These are phyloP conservation scores for Rhodotorula sp. DNA, from an alignment of 1,284 basidiomycete species.

Conservation along the genomic window DNA sequence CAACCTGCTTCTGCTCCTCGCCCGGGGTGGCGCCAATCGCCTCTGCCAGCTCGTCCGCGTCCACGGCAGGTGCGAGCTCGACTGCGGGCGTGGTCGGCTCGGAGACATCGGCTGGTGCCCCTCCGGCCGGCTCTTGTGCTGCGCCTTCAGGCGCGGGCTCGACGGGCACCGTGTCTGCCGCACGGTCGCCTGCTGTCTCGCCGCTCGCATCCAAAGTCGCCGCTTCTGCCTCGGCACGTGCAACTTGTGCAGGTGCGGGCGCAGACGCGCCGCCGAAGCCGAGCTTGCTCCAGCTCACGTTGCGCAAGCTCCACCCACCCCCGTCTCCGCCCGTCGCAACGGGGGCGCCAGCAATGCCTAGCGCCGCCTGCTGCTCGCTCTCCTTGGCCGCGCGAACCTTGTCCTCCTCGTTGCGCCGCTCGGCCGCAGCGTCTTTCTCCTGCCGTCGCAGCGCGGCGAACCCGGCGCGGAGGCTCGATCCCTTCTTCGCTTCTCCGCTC, in stretches of 20 bases:
- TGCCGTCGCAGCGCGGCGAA: conserved; percentile 7
- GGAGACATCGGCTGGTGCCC: background rate
- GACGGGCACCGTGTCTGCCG: background rate
- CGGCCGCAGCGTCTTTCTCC: background rate
- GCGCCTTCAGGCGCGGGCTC: background rate
- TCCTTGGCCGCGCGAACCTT: background rate
- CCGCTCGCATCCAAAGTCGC: background rate
- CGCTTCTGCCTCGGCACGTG: background rate
- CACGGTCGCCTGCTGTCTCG: background rate
- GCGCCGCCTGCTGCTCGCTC: background rate
- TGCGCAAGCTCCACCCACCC: conserved; percentile 15
- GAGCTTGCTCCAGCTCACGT: background rate
- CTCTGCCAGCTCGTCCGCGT: conserved; percentile 20
- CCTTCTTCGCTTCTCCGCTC: background rate
- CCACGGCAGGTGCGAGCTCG: conserved; percentile 23
- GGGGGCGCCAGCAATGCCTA: too few relatives aligned
- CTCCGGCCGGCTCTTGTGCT: background rate
- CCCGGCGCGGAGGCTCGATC: background rate
- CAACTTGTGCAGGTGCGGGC: background rate
- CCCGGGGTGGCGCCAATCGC: conserved; percentile 17
- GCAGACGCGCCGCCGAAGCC: background rate
- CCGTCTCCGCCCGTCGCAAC: background rate
- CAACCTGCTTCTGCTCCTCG: background rate
- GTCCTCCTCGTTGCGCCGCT: background rate
- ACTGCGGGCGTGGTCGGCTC: conserved; percentile 19